Evolutionary conservation across 768 basidiomycete species (phyloP).

Genomic region (Amanita phalloides): DNA sequence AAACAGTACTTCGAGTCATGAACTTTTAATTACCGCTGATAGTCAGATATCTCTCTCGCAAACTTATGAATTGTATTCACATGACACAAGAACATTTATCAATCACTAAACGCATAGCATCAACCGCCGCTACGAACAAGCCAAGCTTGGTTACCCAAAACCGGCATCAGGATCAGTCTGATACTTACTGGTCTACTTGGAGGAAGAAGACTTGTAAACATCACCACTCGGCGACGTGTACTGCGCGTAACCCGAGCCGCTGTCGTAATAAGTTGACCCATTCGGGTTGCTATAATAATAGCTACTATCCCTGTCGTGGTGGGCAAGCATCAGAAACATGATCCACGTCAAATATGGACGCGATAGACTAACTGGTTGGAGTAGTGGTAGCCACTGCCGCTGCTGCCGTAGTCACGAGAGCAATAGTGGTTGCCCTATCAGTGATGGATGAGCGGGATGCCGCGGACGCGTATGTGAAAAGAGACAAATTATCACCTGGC

Average conservation of each 20-base stretch:
- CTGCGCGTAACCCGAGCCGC: constrained; percentile 30
- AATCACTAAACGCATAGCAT: no score
- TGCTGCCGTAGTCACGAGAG: constrained; percentile 33
- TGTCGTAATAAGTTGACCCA: constrained; percentile 51
- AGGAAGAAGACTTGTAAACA: constrained; percentile 2
- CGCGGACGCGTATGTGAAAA: background rate
- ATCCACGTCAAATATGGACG: background rate
- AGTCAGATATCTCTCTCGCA: no score
- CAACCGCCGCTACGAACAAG: no score
- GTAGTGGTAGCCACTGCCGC: constrained; percentile 45
- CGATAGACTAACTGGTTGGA: constrained; percentile 35
- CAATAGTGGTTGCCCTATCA: constrained; percentile 53
- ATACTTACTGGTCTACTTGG: background rate
- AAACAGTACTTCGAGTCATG: no score
- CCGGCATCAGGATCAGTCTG: no score
- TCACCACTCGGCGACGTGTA: constrained; percentile 37
- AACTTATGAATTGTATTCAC: no score
- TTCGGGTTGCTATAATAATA: constrained; percentile 58
- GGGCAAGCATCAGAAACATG: background rate
- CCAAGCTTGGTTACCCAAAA: no score
- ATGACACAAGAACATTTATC: no score
- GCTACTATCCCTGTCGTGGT: constrained; percentile 27
- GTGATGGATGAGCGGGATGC: background rate
- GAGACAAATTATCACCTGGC: constrained; percentile 21
- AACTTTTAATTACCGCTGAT: no score